phyloP scores from a whole-genome alignment of 78 protist species.

The Dictyostelium citrinum region DNA sequence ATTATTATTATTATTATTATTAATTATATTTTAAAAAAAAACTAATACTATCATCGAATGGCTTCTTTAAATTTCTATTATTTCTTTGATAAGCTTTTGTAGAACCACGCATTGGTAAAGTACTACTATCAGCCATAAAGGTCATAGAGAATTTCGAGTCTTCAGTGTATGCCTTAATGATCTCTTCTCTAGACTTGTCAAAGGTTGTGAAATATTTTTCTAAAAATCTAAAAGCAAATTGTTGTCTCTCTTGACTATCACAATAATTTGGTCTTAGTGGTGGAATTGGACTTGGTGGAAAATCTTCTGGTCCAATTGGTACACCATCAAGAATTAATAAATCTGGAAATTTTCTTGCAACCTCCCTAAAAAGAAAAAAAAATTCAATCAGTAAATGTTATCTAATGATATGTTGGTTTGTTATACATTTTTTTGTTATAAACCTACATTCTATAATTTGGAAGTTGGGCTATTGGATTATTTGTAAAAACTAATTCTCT shows the following conservation, averaged over 20 bases:
- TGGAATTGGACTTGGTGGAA: slow-evolving; percentile 64
- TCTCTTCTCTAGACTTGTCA: slow-evolving; percentile 10
- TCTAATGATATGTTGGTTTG: background rate
- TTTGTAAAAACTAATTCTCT: slow-evolving; percentile 45
- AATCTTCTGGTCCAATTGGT: slow-evolving; percentile 38
- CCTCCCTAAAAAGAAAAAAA: slow-evolving; percentile 27
- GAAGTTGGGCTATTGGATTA: slow-evolving; percentile 25
- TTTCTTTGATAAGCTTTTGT: slow-evolving; percentile 10
- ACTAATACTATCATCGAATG: background rate
- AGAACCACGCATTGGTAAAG: background rate
- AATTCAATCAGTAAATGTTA: background rate
- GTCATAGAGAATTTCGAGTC: slow-evolving; percentile 56
- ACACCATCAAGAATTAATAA: slow-evolving; percentile 18
- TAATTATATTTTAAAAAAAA: background rate
- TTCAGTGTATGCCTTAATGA: slow-evolving; percentile 25
- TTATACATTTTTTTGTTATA: background rate
- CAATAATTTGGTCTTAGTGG: slow-evolving; percentile 36
- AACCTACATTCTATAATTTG: slow-evolving; percentile 67
- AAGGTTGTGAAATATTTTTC: slow-evolving; percentile 52
- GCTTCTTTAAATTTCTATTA: slow-evolving; percentile 47
- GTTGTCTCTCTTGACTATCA: slow-evolving; percentile 45
- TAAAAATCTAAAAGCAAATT: slow-evolving; percentile 48
- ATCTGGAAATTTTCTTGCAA: slow-evolving; percentile 69
- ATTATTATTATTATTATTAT: background rate
- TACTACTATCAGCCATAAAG: background rate